A percentile compares a stretch with the other conserved stretches of the same genome.
These are phyloP conservation scores for Neodidymelliopsis sp. DNA, from an alignment of 2,329 filamentous ascomycete genomes.

Conservation along the genomic window DNA sequence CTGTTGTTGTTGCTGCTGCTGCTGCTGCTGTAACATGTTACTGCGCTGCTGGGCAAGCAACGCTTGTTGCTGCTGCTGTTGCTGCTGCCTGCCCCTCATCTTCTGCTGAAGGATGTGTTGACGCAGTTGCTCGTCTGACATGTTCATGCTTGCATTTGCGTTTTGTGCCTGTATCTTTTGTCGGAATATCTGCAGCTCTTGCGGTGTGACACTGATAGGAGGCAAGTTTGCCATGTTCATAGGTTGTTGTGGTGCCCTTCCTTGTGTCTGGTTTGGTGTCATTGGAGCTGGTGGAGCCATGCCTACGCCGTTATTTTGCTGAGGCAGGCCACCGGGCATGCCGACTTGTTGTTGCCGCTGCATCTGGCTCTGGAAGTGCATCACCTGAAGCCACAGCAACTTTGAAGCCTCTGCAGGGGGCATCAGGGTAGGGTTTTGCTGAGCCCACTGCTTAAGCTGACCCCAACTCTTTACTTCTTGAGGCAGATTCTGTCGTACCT, in stretches of 20 bases:
- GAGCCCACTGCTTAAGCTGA: constrained; percentile 63
- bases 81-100: constrained; percentile 27
- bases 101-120: constrained; percentile 36
- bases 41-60: constrained; percentile 33
- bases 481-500: constrained; percentile 50
- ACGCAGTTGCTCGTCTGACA: constrained; percentile 36
- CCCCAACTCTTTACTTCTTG: constrained; percentile 63
- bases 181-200: constrained; percentile 53
- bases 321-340: constrained; percentile 31
- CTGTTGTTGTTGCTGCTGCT: constrained; percentile 29
- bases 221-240: constrained; percentile 37
- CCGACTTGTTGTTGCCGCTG: constrained; percentile 27
- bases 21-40: constrained; percentile 29
- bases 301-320: constrained; percentile 27
- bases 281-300: constrained; percentile 52
- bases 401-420: constrained; percentile 38
- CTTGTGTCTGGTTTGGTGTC: constrained; percentile 40
- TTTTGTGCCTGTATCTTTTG: constrained; percentile 36
- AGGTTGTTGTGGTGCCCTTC: constrained; percentile 38
- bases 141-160: constrained; percentile 37
- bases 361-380: constrained; percentile 55
- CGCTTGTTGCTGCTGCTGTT: constrained; percentile 31
- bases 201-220: constrained; percentile 43
- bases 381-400: constrained; percentile 47
- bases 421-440: constrained; percentile 51